Percentiles rank a stretch among this genome's conserved stretches.
Evolutionary conservation across 2,329 filamentous ascomycete species (phyloP).

Genomic region (Pseudogymnoascus destructans): DNA sequence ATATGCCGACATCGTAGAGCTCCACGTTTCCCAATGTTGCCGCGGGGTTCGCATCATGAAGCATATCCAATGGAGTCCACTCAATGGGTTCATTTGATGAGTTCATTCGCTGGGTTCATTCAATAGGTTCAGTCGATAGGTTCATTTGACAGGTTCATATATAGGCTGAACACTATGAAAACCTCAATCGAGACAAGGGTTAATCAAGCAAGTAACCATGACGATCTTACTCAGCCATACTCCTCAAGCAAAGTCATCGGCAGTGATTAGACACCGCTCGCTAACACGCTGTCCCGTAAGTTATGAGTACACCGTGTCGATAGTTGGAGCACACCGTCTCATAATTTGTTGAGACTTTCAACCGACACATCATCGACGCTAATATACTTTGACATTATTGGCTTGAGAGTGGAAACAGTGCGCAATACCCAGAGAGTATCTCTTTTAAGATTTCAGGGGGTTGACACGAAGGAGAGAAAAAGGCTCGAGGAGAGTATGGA

Average conservation of each 20-base stretch:
- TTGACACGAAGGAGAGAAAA: neutral
- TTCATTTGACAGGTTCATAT: neutral
- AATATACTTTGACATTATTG: neutral
- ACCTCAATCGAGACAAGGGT: neutral
- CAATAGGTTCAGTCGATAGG: neutral
- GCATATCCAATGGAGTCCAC: neutral
- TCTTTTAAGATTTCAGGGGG: neutral
- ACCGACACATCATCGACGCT: neutral
- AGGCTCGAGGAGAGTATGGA: neutral
- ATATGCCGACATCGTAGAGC: neutral
- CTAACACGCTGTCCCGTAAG: neutral
- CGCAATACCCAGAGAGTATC: neutral
- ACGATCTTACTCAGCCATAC: neutral
- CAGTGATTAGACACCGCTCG: neutral
- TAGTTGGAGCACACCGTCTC: neutral
- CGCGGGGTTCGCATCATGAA: neutral
- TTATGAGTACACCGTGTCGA: neutral
- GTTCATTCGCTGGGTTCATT: too few relatives aligned
- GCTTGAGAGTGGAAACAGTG: neutral
- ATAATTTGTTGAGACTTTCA: neutral
- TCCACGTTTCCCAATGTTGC: neutral
- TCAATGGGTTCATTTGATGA: neutral
- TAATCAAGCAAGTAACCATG: neutral
- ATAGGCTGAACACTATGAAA: neutral
- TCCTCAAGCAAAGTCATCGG: neutral